Evolutionary conservation across 164 flowering plant species (phyloP), one percentile per base, ranked within the genome.

Genomic region (Chimonanthus salicifolius): DNA sequence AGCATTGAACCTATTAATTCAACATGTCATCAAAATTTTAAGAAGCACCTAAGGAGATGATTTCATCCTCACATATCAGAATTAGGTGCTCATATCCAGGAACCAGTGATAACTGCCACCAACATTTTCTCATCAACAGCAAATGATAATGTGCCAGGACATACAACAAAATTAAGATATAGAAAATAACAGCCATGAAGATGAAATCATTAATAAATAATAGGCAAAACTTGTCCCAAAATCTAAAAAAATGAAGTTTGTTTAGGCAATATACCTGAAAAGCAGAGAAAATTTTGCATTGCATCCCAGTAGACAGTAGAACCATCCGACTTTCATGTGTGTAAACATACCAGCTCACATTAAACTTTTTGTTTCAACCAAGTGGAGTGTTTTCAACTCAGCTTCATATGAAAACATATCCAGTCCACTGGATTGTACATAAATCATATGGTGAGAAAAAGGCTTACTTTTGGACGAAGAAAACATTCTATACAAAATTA

Each of bases 221-320:
- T 16, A 47, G 47, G 47, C 60, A 69, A 33, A n/a, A 43, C 54
- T 16, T 49, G 64, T 45, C 20, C 44, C 68, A 62, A 33, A 33
- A 33, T 54, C 60, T 54, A n/a, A 54, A 54, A 54, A 66, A 47
- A 67, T 69, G 67, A 80, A 70, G 68, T 46, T 50, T 6, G 68
- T 63, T 47, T n/a, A n/a, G 66, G 63, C 7, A 48, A 43, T 49
- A 69, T 84, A 95, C 99, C 99, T 95, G 98, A 84, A 87, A 93
- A 46, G 94, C 99, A 71, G 78, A 80, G 46, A 93, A 86, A 66
- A 83, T 85, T 77, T 90, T 93, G 91, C 95, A 88, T 80, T 93
- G 98, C 97, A 90, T 86, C 80, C 99, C 99, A 54, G 98, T 89
- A 76, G 98, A 94, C 78, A 96, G 97, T 76, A 96, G 95, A 82